Evolutionary conservation across 495 filamentous ascomycete species (phyloP).

Genomic region (Aspergillus nidulans): DNA sequence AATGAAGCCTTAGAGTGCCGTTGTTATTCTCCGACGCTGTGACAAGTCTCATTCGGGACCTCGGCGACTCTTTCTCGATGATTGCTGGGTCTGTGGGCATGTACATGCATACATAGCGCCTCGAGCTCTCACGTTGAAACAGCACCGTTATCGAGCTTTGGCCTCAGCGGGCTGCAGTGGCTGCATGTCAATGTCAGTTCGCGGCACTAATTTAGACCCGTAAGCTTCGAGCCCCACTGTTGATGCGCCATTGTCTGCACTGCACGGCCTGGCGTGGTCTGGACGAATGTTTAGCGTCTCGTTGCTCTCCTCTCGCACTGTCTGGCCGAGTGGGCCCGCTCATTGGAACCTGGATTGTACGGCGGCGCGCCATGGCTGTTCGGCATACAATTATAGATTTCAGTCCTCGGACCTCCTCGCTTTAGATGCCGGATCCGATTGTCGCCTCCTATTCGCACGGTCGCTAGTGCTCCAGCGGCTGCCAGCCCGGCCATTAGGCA

Average conservation of each 20-base stretch:
- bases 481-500: slow-evolving; percentile 1
- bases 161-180: slow-evolving; percentile 5
- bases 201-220: slow-evolving; percentile 9
- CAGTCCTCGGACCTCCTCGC: background rate
- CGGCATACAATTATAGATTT: slow-evolving; percentile 1
- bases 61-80: background rate
- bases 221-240: slow-evolving; percentile 12
- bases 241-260: slow-evolving; percentile 7
- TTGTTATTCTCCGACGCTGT: background rate
- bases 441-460: background rate
- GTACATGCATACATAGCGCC: slow-evolving; percentile 1
- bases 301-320: slow-evolving; percentile 3
- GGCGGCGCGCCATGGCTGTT: background rate
- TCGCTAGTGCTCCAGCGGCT: background rate
- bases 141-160: slow-evolving; percentile 11
- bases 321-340: background rate
- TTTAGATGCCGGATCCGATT: slow-evolving; percentile 4
- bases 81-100: background rate
- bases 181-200: slow-evolving; percentile 14
- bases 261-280: slow-evolving; percentile 12
- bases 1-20: background rate
- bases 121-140: slow-evolving; percentile 5
- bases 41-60: background rate
- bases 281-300: slow-evolving; percentile 3
- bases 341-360: background rate